Evolutionary conservation across 106 monocot genomes (phyloP), one percentile per base, ranked within the genome.

Genomic region (Allium sativum): DNA sequence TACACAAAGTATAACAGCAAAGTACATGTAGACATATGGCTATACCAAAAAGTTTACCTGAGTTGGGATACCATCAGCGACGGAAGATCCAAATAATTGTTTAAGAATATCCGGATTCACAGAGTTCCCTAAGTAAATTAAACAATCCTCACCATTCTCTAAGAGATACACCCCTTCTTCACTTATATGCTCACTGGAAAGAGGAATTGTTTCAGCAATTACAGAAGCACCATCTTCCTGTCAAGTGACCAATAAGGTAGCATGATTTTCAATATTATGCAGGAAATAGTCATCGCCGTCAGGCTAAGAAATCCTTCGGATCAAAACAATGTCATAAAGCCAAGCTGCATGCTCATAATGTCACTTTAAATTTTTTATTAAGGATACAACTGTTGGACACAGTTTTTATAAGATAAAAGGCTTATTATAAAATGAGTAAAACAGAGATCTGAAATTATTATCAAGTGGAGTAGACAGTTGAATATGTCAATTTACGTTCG

Each of bases 121-220:
- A 42, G 72, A 51, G 63, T 76, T 85, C 48, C 98, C 98, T 61
- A 98, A 71, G 74, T 85, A 98, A 72, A 98, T 80, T 31, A 98
- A 67, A 76, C 76, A 82, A 77, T 99, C 92, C 56, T 99, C 98
- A 40, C 98, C 98, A 83, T 99, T 99, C 72, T 99, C 98, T 45
- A 99, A 72, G 55, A 99, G 78, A 82, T 82, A 99, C 58, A 99
- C 71, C 16, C 98, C 98, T 74, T 92, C 85, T 61, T 99, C 98
- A 61, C 55, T 72, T 53, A 88, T 50, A 76, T 99, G 80, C 75
- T 88, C 98, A 68, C 82, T 83, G 16, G 92, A 92, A 55, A 99
- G 82, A 65, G 92, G 80, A 72, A 99, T 54, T 42, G 72, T 71
- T 55, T 80, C 40, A 71, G 84, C 64, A 45, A 84, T 42, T 56